These are phyloP conservation scores for Saprolegnia parasitica DNA, from an alignment of 352 stramenopile genomes.

Conservation along the genomic window DNA sequence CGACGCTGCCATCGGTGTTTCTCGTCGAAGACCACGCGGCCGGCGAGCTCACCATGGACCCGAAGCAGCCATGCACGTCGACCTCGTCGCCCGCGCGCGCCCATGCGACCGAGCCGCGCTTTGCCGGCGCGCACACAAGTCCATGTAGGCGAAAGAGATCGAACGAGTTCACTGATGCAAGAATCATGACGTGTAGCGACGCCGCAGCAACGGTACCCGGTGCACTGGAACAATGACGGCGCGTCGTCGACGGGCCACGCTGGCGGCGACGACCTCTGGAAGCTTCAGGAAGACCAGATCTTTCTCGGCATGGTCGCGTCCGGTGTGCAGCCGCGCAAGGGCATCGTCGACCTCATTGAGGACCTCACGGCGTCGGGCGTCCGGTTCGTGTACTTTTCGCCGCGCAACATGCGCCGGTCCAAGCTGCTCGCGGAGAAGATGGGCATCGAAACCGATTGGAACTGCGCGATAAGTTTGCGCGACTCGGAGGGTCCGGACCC, in stretches of 20 bases:
- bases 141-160: too few relatives aligned
- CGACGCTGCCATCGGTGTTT: slow-evolving; percentile 60
- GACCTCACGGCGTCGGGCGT: slow-evolving; percentile 93
- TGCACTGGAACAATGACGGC: neutral
- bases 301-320: slow-evolving; percentile 96
- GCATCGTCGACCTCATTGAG: slow-evolving; percentile 94
- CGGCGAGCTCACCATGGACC: slow-evolving; percentile 39
- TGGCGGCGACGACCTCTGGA: slow-evolving; percentile 34
- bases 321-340: slow-evolving; percentile 90
- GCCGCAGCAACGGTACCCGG: neutral
- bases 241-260: slow-evolving; percentile 18
- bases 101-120: neutral
- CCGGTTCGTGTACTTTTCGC: slow-evolving; percentile 99
- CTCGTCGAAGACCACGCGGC: slow-evolving; percentile 68
- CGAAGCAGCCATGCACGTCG: slow-evolving; percentile 31
- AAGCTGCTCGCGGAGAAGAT: slow-evolving; percentile 98
- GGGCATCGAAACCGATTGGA: slow-evolving; percentile 99
- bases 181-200: neutral
- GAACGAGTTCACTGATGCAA: too few relatives aligned
- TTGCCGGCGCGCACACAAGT: neutral
- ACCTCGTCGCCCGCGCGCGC: neutral
- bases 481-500: slow-evolving; percentile 88
- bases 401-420: slow-evolving; percentile 96
- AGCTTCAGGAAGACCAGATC: slow-evolving; percentile 94
- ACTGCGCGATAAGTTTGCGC: slow-evolving; percentile 96